Base-by-base conservation (phyloP, 2,329 filamentous ascomycete species). In the Botryotinia narcissicola region DNA sequence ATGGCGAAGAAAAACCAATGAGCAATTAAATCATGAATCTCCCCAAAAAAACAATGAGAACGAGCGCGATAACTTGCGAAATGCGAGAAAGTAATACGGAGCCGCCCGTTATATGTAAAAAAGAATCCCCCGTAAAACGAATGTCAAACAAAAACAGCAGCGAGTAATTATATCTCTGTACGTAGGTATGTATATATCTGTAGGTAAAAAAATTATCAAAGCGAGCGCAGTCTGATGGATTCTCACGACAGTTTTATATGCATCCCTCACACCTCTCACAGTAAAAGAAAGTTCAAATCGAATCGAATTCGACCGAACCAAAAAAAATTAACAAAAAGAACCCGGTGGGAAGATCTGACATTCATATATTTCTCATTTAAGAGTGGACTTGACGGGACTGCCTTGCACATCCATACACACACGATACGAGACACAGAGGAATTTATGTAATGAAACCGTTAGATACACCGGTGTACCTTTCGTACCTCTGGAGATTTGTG, bases 381-480 rank as follows among this genome's bases (percentile, higher is more conserved):
- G 60, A 18, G 37, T 57, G 40, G 48, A 54, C 46, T 22, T 3
- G 18, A 46, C 18, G 12, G 44, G 44, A 64, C 12, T 16, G 62
- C 42, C 42, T 64, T 48, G 62, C 62, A 48, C 42, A 64, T 57
- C 51, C 42, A 46, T 29, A 12, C 25, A 46, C 29, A 14, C 9
- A 20, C 18, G 10, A 44, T 42, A 63, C 25, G 42, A 7, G 14
- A 35, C 4, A 64, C 62, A 68, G 25, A 40, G 12, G 7, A 14
- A 40, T 29, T 68, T 42, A 57, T 68, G 48, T 42, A 57, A 68
- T 68, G 29, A 42, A n/a, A 37, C 48, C 48, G 64, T 57, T 68
- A 68, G 66, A 40, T 37, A 51, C 37, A 32, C 9, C n/a, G 35
- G 40, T 57, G 48, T 44, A 57, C 48, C 48, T 32, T 9, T 68